Base-by-base conservation (phyloP, 1,139 yeast genomes). In the Pichia sp. region DNA sequence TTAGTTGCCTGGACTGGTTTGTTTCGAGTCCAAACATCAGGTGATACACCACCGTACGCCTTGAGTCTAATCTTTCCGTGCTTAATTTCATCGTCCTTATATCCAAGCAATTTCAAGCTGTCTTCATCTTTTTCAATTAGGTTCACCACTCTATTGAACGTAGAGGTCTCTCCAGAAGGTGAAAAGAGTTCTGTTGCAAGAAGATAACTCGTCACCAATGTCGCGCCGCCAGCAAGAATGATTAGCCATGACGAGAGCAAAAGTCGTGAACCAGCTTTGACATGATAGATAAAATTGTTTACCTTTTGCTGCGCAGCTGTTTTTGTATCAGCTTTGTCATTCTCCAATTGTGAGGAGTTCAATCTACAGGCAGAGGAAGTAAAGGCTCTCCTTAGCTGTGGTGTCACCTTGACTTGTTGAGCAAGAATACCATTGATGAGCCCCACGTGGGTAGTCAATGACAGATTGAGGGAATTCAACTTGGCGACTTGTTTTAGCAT, bases 131-230 rank as follows among this genome's bases (percentile, higher is more conserved):
- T 66, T 54, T 87, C 88, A 24, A 86, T 73, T 50, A 84, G 62
- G 25, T 75, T 72, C 22, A 87, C 87, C 2, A 94, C 94, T 50
- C 85, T 74, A 61, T 87, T 87, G 65, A 87, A 87, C 3, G 94
- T 76, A 47, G 81, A 81, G 2, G 94, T 88, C 54, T 87, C 96
- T 19, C 95, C 94, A 0, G 94, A 79, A 8, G 96, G 96, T 38
- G 88, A 71, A 47, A 86, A 74, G 28, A 87, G 62, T 55, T 87
- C 96, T 4, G 83, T 70, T 14, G 83, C 72, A 25, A 87, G 74
- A 46, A 85, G 68, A 58, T 85, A 87, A 3, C 85, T 65, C 23
- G 87, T 94, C 21, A 86, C 66, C 1, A 83, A 63, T 0, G 76
- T 76, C 9, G 82, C 64, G 16, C 82, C 86, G 2, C 77, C 56